Conservation (phyloP, 331 rosid species). For the Malus hybrid region DNA sequence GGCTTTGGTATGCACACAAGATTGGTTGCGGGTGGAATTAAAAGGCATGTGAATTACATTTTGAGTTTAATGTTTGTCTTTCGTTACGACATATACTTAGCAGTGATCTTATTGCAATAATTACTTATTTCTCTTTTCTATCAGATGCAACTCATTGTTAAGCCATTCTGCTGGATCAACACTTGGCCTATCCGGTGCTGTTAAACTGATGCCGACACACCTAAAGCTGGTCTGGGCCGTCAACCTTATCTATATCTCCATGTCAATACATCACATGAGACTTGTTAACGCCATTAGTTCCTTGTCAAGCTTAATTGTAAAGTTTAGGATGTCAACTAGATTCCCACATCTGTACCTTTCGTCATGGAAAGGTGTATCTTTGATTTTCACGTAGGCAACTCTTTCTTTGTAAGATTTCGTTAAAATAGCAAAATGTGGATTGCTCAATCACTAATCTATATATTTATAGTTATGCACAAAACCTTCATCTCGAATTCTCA, state of each 20-base stretch:
- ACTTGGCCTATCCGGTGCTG: constrained; percentile 10
- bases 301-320: constrained; percentile 22
- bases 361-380: background rate
- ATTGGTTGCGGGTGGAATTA: constrained; percentile 71
- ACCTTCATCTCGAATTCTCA: too few species aligned
- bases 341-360: constrained; percentile 8
- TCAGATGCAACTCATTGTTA: constrained; percentile 45
- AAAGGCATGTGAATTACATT: constrained; percentile 35
- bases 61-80: background rate
- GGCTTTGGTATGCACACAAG: constrained; percentile 20
- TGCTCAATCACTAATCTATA: too few species aligned
- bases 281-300: background rate
- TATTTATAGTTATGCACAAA: too few species aligned
- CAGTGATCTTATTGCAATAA: constrained; percentile 11
- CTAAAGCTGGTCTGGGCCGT: constrained; percentile 8
- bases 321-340: constrained; percentile 17
- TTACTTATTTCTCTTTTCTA: background rate
- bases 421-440: background rate
- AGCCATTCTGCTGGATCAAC: constrained; percentile 18
- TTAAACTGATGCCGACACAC: constrained; percentile 13
- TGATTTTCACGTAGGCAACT: background rate
- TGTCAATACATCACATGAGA: constrained; percentile 13
- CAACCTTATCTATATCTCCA: background rate
- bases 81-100: background rate
- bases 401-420: background rate